Conservation (phyloP, 495 filamentous ascomycete species). For the Pyrenula massariospora region DNA sequence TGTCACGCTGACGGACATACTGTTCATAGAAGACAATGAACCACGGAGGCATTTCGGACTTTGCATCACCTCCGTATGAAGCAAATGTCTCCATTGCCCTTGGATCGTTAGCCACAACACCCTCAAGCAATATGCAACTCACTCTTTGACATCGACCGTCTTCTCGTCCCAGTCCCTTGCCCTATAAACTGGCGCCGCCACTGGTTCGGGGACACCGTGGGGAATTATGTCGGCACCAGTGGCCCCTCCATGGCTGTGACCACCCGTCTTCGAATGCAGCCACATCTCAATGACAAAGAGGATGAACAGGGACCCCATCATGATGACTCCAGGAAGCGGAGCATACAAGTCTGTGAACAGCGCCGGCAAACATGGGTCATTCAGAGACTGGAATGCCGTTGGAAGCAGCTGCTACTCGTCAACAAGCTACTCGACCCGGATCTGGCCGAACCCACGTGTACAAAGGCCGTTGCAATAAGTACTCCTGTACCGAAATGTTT, state of each 20-base stretch:
- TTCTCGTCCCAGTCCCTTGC: conserved; percentile 28
- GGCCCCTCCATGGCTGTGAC: conserved; percentile 37
- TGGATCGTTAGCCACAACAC: neutral
- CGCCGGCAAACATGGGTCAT: conserved; percentile 45
- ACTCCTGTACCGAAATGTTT: conserved; percentile 69
- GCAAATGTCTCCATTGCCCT: neutral
- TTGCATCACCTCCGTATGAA: conserved; percentile 1
- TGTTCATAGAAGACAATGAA: conserved; percentile 44
- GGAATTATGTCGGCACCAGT: conserved; percentile 21
- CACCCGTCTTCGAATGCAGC: conserved; percentile 18
- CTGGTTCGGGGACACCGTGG: conserved; percentile 1
- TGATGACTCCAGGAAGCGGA: conserved; percentile 47
- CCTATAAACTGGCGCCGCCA: conserved; percentile 13
- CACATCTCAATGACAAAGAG: conserved; percentile 44
- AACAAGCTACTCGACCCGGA: neutral
- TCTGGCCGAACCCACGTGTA: conserved; percentile 39
- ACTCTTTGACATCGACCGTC: conserved; percentile 18
- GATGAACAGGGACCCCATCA: conserved; percentile 42
- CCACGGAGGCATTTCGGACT: conserved; percentile 41
- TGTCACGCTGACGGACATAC: conserved; percentile 37
- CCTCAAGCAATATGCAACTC: neutral
- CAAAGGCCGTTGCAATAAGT: conserved; percentile 58
- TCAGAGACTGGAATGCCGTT: conserved; percentile 42
- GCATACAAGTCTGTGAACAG: conserved; percentile 43
- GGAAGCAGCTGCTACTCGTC: conserved; percentile 31